A percentile compares a stretch with the other conserved stretches of the same genome.
Evolutionary conservation across 805 yeast species (phyloP).

Genomic region (Wickerhamiella sorbophila): DNA sequence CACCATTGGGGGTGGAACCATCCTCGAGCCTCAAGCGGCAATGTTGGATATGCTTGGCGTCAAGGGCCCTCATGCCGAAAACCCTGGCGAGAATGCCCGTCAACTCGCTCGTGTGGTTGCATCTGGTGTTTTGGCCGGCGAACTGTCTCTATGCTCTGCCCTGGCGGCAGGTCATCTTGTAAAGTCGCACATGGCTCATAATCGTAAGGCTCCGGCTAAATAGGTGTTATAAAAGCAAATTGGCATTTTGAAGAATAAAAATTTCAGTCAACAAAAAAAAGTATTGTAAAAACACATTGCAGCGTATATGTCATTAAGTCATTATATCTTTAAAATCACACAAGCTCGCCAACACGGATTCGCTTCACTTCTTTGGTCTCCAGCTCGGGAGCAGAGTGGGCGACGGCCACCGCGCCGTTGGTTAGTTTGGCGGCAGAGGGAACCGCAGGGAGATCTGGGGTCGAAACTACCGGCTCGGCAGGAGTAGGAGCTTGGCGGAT

Average conservation of each 20-base stretch:
- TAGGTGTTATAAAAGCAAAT: background rate
- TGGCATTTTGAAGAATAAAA: too few relatives aligned
- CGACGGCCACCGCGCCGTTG: background rate
- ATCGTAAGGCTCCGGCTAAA: conserved; percentile 45
- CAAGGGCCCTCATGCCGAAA: conserved; percentile 85
- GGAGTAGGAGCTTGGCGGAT: conserved; percentile 1
- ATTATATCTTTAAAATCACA: too few relatives aligned
- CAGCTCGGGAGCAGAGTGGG: background rate
- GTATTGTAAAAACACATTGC: too few relatives aligned
- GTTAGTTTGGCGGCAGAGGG: background rate
- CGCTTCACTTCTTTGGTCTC: conserved; percentile 7
- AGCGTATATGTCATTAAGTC: too few relatives aligned
- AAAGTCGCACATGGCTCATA: conserved; percentile 92
- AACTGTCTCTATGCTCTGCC: conserved; percentile 85
- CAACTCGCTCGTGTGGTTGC: conserved; percentile 89
- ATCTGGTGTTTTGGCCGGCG: conserved; percentile 90
- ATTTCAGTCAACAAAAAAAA: too few relatives aligned
- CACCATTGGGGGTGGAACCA: conserved; percentile 98
- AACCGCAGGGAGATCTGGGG: background rate
- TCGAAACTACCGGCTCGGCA: background rate
- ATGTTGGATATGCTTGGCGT: conserved; percentile 92
- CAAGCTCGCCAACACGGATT: conserved; percentile 11
- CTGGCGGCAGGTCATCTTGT: conserved; percentile 98
- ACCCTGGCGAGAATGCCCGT: conserved; percentile 90
- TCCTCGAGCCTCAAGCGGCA: conserved; percentile 91